These are phyloP conservation scores for Lodderomyces margitis DNA, from an alignment of 1,139 yeast species.

Conservation along the genomic window DNA sequence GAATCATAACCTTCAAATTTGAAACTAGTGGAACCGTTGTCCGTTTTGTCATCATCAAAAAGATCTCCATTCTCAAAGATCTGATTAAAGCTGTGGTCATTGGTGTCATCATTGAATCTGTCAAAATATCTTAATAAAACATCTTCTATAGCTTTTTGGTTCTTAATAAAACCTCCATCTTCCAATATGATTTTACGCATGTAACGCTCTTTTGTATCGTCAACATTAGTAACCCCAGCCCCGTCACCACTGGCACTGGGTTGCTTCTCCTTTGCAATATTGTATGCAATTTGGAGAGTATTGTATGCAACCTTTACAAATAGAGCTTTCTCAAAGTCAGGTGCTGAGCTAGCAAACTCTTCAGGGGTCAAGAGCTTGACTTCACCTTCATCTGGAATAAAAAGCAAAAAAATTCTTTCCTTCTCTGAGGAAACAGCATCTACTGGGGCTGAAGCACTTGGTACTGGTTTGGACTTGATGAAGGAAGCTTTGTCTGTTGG, in stretches of 20 bases:
- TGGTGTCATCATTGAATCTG: neutral
- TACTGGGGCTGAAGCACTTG: neutral
- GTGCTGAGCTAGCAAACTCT: neutral
- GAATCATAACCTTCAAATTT: constrained; percentile 1
- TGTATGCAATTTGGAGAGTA: neutral
- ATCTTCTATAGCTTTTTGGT: neutral
- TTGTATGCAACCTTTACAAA: constrained; percentile 1
- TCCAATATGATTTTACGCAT: too few species aligned
- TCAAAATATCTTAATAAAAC: neutral
- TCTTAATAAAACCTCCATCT: too few species aligned
- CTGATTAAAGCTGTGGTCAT: neutral
- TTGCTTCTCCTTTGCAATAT: neutral
- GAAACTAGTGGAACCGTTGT: neutral
- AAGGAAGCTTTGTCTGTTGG: neutral
- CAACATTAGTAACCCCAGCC: neutral
- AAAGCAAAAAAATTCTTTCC: neutral
- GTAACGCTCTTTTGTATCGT: neutral
- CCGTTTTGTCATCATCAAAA: neutral
- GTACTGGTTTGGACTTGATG: neutral
- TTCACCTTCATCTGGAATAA: neutral
- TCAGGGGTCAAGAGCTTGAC: neutral
- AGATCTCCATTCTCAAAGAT: neutral
- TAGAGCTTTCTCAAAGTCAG: neutral
- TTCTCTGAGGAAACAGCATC: neutral
- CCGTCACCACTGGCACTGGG: neutral